phyloP scores from a whole-genome alignment of 345 rosid species.

The Garcia nutans region DNA sequence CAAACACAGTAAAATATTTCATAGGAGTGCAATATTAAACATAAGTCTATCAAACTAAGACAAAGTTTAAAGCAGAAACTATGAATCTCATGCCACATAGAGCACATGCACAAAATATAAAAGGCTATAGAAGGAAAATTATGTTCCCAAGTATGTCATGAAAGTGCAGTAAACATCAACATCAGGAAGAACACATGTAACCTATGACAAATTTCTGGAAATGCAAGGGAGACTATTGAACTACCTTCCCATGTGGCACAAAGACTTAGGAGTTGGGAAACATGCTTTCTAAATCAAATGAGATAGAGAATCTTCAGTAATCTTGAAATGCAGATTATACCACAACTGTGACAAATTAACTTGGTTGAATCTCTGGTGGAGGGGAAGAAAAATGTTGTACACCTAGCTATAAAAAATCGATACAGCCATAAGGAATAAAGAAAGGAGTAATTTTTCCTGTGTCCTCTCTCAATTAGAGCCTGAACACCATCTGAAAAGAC shows the following conservation, averaged over 20 bases:
- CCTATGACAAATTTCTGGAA: not conserved
- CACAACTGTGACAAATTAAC: not conserved
- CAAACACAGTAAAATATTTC: too few relatives aligned
- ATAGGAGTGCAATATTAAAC: too few relatives aligned
- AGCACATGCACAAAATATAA: too few relatives aligned
- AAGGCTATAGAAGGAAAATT: not conserved
- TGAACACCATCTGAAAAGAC: conserved; percentile 87
- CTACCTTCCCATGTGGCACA: not conserved
- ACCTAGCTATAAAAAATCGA: too few relatives aligned
- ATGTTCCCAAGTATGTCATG: not conserved
- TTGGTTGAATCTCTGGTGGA: not conserved
- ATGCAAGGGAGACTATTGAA: not conserved
- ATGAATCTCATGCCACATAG: too few relatives aligned
- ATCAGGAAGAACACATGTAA: not conserved
- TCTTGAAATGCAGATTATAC: not conserved
- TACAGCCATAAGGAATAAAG: conserved; percentile 86
- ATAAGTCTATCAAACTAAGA: too few relatives aligned
- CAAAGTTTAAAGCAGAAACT: not conserved
- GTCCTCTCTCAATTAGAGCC: conserved; percentile 78
- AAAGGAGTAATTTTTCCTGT: too few relatives aligned
- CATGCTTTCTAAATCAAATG: not conserved
- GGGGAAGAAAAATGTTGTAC: not conserved
- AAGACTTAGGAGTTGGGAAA: not conserved
- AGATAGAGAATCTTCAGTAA: not conserved
- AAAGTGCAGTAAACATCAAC: conserved; percentile 7